Percentiles rank a stretch among this genome's conserved stretches.
These are phyloP conservation scores for Termitomyces sp. DNA, from an alignment of 768 basidiomycete genomes.

Conservation along the genomic window DNA sequence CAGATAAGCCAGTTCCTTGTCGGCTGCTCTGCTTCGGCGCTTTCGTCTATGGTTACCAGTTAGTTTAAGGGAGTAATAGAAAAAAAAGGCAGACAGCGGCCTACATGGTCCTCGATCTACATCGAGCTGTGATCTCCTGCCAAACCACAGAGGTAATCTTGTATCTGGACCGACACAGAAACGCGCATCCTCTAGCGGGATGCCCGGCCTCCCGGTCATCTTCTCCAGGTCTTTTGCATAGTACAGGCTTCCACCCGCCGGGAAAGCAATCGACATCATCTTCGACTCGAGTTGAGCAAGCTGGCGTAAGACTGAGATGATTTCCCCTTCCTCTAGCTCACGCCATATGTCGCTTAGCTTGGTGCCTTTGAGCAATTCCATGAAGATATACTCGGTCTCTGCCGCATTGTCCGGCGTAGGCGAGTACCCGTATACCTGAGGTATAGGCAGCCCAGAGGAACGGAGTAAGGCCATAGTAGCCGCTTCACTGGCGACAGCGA, in stretches of 20 bases:
- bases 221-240: neutral
- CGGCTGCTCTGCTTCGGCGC: neutral
- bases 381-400: neutral
- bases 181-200: neutral
- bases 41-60: neutral
- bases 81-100: neutral
- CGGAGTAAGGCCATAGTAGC: constrained; percentile 39
- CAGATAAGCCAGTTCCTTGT: neutral
- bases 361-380: neutral
- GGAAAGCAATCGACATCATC: neutral
- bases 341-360: neutral
- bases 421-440: neutral
- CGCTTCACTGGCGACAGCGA: constrained; percentile 43
- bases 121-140: constrained; percentile 13
- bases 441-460: neutral
- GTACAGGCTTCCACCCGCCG: neutral
- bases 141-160: neutral
- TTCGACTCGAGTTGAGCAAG: neutral
- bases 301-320: neutral
- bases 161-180: neutral
- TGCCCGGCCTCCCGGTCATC: neutral
- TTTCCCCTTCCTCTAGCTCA: neutral
- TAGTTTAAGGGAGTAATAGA: neutral
- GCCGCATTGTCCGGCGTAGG: neutral
- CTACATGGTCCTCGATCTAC: neutral